Evolutionary conservation across 106 monocot species (phyloP), one percentile per base, ranked within the genome.

Genomic region (Cymbidium sinense): DNA sequence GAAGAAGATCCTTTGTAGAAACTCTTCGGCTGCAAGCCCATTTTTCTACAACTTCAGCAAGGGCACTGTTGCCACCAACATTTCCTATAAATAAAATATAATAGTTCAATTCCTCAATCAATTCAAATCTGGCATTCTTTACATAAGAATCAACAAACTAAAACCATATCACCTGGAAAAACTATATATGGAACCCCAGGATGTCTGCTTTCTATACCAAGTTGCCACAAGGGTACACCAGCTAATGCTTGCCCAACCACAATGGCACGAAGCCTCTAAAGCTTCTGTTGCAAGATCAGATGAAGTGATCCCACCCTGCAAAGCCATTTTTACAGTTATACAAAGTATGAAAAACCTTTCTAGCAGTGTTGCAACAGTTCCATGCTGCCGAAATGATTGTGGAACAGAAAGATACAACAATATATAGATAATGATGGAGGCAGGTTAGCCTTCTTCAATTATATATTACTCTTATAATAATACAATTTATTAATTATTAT

Each of bases 201-300:
- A 70, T 87, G 80, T 88, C 85, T 90, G 79, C 96, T 98, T 82
- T 94, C 96, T 70, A 88, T 83, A 37, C 94, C 91, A 74, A 98
- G 81, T 75, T 86, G 87, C 94, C 96, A 98, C 41, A 98, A 81
- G 30, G 96, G 96, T 52, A 98, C 88, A 73, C 96, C 96, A 83
- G 96, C 81, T 62, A 91, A 82, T 61, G 92, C 96, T 84, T 98
- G 96, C 73, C 96, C 96, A 50, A 94, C 79, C 39, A 98, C 96
- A 75, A 76, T 82, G 47, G 96, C 96, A 79, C 78, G 81, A 43
- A 70, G 96, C 96, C 82, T 86, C 91, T 80, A 98, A 91, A 74
- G 96, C 96, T 88, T 94, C 90, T 80, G 96, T 94, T 77, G 96
- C 96, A 76, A 94, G 64, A 83, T 98, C 96, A n/a, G 96, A 98